phyloP scores from a whole-genome alignment of 2,329 filamentous ascomycete genomes.

The Rutstroemia sydowiana region DNA sequence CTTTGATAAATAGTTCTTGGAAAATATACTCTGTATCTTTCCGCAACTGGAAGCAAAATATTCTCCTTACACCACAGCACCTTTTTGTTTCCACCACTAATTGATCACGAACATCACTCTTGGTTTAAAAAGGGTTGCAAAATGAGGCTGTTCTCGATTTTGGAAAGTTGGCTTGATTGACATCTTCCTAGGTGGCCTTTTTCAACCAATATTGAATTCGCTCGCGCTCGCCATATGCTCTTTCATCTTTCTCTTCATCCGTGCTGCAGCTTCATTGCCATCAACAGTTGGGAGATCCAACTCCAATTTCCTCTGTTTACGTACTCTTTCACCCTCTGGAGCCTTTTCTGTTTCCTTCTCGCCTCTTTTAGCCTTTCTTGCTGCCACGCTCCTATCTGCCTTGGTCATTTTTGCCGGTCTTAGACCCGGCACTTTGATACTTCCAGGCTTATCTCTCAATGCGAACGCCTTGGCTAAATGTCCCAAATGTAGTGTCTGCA shows the following conservation, averaged over 20 bases:
- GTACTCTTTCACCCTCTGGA: constrained; percentile 28
- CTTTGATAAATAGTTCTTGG: too few relatives aligned
- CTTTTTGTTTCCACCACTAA: too few relatives aligned
- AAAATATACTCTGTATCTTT: too few relatives aligned
- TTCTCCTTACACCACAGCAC: too few relatives aligned
- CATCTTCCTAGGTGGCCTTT: neutral
- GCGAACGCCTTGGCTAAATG: constrained; percentile 93
- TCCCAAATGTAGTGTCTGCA: constrained; percentile 82
- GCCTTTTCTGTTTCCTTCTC: constrained; percentile 31
- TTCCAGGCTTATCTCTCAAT: constrained; percentile 77
- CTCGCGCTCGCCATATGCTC: constrained; percentile 48
- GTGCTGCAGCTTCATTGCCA: constrained; percentile 52
- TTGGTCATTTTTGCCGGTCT: constrained; percentile 37
- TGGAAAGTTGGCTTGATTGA: neutral
- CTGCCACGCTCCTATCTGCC: constrained; percentile 34
- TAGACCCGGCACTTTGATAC: constrained; percentile 54
- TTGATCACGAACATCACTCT: too few relatives aligned
- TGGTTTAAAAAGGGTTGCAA: neutral
- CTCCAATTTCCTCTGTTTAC: constrained; percentile 33
- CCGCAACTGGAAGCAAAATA: too few relatives aligned
- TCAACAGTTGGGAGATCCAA: constrained; percentile 36
- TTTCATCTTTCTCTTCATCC: constrained; percentile 58
- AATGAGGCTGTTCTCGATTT: neutral
- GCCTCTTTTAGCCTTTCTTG: constrained; percentile 30
- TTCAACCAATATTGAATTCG: constrained; percentile 62